phyloP scores from a whole-genome alignment of 257 asterid species.

The Rhazya stricta region DNA sequence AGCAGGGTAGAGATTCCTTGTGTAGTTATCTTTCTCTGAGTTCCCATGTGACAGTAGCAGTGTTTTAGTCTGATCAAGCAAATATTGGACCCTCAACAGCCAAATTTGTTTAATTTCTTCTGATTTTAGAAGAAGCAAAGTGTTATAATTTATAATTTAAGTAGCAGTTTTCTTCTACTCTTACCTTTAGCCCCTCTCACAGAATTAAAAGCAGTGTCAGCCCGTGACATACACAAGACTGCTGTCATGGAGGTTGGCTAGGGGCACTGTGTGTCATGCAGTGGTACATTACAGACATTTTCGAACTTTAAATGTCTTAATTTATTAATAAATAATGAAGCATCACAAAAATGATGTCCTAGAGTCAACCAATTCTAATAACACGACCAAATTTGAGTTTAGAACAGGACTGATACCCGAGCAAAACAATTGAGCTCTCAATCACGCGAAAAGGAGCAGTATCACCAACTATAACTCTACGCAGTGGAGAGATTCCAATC shows the following conservation, averaged over 20 bases:
- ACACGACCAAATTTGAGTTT: too few relatives aligned
- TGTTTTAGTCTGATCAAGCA: neutral
- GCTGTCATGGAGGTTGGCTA: neutral
- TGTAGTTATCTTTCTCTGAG: neutral
- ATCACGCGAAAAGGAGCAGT: conserved; percentile 67
- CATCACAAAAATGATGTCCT: neutral
- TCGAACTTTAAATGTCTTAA: conserved; percentile 9
- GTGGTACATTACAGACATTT: conserved; percentile 5
- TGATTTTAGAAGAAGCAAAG: neutral
- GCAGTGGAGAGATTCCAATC: conserved; percentile 66
- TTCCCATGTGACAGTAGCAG: neutral
- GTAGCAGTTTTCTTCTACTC: neutral
- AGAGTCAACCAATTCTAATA: neutral
- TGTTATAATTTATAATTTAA: neutral
- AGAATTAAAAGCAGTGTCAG: neutral
- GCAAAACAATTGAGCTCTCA: conserved; percentile 56
- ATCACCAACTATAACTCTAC: conserved; percentile 55
- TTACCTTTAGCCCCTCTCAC: neutral
- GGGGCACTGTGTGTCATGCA: neutral
- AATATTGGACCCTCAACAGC: neutral
- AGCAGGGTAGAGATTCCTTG: conserved; percentile 1
- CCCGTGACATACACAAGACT: neutral
- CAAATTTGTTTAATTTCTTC: neutral
- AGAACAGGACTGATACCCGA: conserved; percentile 46
- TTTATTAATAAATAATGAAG: neutral